Percentiles rank a stretch among this genome's conserved stretches.
Conservation (phyloP, 495 filamentous ascomycete genomes). For the Neurospora terricola region DNA sequence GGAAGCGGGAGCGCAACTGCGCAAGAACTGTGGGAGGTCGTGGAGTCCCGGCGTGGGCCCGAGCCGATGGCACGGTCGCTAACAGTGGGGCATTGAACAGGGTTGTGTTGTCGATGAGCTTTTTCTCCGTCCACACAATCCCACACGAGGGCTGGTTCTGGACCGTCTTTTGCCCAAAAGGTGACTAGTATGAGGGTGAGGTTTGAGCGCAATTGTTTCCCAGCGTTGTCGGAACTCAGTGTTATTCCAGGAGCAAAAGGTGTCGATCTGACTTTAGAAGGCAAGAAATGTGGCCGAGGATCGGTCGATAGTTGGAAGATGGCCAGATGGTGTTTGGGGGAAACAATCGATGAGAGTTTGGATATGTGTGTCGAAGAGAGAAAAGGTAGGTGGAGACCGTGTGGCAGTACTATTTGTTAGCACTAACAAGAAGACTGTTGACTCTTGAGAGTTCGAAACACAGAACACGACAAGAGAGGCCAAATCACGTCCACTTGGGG, state of each 20-base stretch:
- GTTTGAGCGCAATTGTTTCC: neutral
- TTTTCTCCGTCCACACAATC: neutral
- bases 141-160: neutral
- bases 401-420: neutral
- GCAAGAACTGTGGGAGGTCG: neutral
- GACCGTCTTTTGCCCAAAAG: neutral
- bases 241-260: neutral
- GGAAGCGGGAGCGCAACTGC: neutral
- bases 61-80: neutral
- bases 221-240: neutral
- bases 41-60: conserved; percentile 11
- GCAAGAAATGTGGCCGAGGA: neutral
- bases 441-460: neutral
- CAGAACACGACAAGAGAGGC: neutral
- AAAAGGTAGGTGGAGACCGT: neutral
- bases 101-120: neutral
- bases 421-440: neutral
- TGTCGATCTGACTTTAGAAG: neutral
- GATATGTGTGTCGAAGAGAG: neutral
- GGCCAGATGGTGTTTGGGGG: neutral
- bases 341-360: neutral
- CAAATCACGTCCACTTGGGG: neutral
- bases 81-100: neutral
- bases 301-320: neutral
- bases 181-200: neutral